A percentile compares a stretch with the other conserved stretches of the same genome.
Conservation (phyloP, 805 yeast species). For the Monosporozyma aquatica region DNA sequence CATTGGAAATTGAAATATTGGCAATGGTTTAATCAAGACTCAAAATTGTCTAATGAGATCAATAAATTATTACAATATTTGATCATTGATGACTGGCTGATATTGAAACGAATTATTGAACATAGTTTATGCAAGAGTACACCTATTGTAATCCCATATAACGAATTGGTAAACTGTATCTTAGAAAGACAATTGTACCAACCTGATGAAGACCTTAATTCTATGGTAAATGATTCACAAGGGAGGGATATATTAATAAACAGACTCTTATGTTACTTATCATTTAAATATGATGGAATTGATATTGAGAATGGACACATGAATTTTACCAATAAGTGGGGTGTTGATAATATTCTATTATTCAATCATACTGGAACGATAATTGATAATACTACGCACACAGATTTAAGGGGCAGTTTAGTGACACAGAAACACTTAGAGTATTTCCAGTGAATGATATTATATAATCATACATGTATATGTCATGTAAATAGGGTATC, state of each 20-base stretch:
- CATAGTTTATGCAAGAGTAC: conserved; percentile 2
- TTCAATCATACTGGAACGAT: conserved; percentile 21
- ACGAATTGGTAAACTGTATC: conserved; percentile 47
- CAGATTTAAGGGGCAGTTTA: not conserved
- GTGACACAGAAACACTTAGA: not conserved
- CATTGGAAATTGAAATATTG: conserved; percentile 31
- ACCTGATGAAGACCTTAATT: conserved; percentile 26
- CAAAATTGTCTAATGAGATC: conserved; percentile 34
- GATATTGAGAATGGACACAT: conserved; percentile 22
- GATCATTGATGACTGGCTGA: conserved; percentile 26
- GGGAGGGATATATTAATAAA: conserved; percentile 34
- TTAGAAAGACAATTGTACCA: conserved; percentile 48
- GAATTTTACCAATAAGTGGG: conserved; percentile 32
- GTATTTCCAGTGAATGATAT: not conserved
- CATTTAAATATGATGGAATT: conserved; percentile 30
- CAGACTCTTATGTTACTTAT: conserved; percentile 34
- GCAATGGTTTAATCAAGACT: conserved; percentile 31
- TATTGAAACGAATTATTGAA: conserved; percentile 13
- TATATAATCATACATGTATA: too few species aligned
- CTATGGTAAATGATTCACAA: conserved; percentile 29
- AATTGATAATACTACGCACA: not conserved
- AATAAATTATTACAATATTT: conserved; percentile 46
- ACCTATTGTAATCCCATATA: conserved; percentile 28
- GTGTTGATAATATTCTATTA: conserved; percentile 22
- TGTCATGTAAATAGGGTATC: too few species aligned